A percentile compares a stretch with the other conserved stretches of the same genome.
Evolutionary conservation across 805 yeast genomes (phyloP).

Genomic region (Nadsonia fulvescens): DNA sequence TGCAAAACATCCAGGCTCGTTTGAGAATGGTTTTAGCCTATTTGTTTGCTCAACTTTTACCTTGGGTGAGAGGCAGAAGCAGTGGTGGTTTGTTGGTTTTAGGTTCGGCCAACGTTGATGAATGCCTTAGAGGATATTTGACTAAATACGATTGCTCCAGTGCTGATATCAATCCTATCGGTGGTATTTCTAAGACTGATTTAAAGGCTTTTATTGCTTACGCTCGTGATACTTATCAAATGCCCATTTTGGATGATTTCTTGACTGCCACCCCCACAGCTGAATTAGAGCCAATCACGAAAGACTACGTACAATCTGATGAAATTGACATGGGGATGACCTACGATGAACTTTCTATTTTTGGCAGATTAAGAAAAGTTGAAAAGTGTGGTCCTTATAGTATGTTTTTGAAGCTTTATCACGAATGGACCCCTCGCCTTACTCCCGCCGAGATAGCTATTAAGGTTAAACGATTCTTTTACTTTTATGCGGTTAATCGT

Average conservation of each 20-base stretch:
- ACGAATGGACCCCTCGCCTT: constrained; percentile 78
- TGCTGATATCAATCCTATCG: constrained; percentile 95
- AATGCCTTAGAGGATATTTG: constrained; percentile 83
- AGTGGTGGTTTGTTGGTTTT: constrained; percentile 72
- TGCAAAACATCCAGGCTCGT: constrained; percentile 94
- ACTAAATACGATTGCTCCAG: constrained; percentile 96
- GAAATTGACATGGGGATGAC: constrained; percentile 98
- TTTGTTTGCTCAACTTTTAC: constrained; percentile 81
- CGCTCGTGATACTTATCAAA: constrained; percentile 47
- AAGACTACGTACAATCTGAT: constrained; percentile 83
- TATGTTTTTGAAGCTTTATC: constrained; percentile 77
- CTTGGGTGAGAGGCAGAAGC: constrained; percentile 73
- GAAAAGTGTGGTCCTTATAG: constrained; percentile 94
- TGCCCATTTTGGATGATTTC: constrained; percentile 66
- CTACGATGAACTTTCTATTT: constrained; percentile 77
- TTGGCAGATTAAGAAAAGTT: constrained; percentile 81
- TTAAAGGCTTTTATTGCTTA: constrained; percentile 70
- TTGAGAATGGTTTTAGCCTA: constrained; percentile 88
- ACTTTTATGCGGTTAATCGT: constrained; percentile 84
- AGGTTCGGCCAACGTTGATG: constrained; percentile 96
- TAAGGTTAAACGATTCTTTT: constrained; percentile 84
- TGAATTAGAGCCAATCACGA: constrained; percentile 90
- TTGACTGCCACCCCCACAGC: constrained; percentile 93
- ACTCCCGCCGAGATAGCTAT: constrained; percentile 75
- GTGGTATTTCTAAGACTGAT: constrained; percentile 95